A percentile compares a stretch with the other conserved stretches of the same genome.
These are phyloP conservation scores for Cutaneotrichosporon cavernicola DNA, from an alignment of 1,284 basidiomycete species.

Conservation along the genomic window DNA sequence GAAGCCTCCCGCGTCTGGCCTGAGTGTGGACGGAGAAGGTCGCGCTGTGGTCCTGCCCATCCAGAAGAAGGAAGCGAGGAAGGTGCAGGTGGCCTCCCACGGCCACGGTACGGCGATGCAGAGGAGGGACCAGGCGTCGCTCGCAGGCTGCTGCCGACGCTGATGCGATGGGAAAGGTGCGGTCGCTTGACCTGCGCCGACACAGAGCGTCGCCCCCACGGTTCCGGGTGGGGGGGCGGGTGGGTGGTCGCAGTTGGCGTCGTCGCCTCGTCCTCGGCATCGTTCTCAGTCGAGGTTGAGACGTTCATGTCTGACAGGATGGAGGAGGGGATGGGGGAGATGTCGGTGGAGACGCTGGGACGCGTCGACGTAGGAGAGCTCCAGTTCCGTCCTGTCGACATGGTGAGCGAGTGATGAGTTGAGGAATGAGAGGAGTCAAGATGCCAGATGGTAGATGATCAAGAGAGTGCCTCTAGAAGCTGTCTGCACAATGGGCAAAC, in stretches of 20 bases:
- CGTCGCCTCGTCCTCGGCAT: neutral
- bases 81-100: neutral
- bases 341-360: neutral
- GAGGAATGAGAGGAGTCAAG: neutral
- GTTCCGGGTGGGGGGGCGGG: neutral
- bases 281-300: neutral
- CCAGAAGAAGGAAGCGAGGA: neutral
- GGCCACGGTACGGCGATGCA: neutral
- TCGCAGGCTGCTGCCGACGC: neutral
- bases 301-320: neutral
- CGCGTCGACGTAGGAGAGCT: neutral
- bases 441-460: neutral
- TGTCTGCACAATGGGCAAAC: no score
- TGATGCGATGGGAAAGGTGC: neutral
- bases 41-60: constrained; percentile 2
- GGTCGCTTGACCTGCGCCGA: neutral
- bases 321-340: neutral
- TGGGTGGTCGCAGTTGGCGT: neutral
- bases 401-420: neutral
- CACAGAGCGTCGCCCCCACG: neutral
- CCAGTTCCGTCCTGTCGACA: neutral
- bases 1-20: constrained; percentile 7
- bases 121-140: neutral
- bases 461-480: no score
- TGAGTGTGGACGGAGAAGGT: neutral